Evolutionary conservation across 2,329 filamentous ascomycete species (phyloP).

Genomic region (Aspergillus fumigatus): DNA sequence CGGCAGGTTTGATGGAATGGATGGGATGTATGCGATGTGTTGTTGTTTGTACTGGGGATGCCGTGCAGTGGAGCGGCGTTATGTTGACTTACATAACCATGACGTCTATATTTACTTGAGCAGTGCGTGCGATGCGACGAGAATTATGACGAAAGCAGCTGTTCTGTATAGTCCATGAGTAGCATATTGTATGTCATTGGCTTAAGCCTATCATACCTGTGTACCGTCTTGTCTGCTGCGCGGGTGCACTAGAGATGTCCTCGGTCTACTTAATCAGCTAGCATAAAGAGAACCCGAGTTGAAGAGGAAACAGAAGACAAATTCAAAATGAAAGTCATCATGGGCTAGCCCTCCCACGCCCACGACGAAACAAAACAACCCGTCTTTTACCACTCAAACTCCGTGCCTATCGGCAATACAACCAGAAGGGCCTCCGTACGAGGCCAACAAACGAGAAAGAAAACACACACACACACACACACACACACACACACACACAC

Average conservation of each 20-base stretch:
- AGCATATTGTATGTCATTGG: background rate
- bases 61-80: background rate
- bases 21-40: background rate
- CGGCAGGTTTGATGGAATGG: background rate
- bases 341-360: background rate
- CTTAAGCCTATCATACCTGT: background rate
- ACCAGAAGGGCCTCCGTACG: background rate
- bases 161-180: background rate
- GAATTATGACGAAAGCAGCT: no score
- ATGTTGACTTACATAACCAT: background rate
- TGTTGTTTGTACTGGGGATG: background rate
- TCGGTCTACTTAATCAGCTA: background rate
- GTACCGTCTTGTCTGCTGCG: background rate
- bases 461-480: no score
- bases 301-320: background rate
- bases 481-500: no score
- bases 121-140: no score
- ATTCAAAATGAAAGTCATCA: background rate
- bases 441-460: slow-evolving; percentile 5
- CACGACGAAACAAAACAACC: background rate
- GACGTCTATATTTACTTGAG: background rate
- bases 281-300: background rate
- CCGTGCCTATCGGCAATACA: slow-evolving; percentile 8
- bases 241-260: background rate
- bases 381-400: slow-evolving; percentile 13